These are phyloP conservation scores for Colletotrichum echinochloae DNA, from an alignment of 2,329 filamentous ascomycete genomes.

Conservation along the genomic window DNA sequence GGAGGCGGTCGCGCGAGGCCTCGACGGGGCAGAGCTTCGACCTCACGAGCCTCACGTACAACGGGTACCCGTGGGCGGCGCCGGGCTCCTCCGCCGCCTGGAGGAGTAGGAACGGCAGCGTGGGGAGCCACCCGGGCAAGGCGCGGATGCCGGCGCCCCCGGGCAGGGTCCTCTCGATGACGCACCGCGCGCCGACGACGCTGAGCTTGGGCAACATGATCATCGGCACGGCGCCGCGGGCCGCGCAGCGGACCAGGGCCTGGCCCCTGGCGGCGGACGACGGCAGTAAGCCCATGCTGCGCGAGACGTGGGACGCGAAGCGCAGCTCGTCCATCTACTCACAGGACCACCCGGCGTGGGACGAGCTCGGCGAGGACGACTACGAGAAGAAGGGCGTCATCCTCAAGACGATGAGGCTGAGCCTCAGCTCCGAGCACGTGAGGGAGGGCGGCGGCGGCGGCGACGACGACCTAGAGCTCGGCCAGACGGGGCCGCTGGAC, in stretches of 20 bases:
- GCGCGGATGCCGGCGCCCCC: slow-evolving; percentile 35
- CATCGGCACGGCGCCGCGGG: slow-evolving; percentile 43
- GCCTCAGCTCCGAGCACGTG: slow-evolving; percentile 3
- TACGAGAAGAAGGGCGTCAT: slow-evolving; percentile 31
- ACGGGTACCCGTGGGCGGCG: slow-evolving; percentile 49
- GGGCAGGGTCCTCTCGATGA: slow-evolving; percentile 36
- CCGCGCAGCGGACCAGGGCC: slow-evolving; percentile 43
- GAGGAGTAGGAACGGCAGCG: slow-evolving; percentile 44
- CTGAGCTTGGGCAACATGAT: slow-evolving; percentile 48
- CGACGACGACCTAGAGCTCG: slow-evolving; percentile 47
- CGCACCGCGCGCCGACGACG: slow-evolving; percentile 46
- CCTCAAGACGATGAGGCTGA: slow-evolving; percentile 30
- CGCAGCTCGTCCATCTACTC: slow-evolving; percentile 36
- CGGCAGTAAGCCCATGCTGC: slow-evolving; percentile 26
- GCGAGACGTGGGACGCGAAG: slow-evolving; percentile 24
- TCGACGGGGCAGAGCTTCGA: slow-evolving; percentile 43
- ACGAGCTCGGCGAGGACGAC: slow-evolving; percentile 6
- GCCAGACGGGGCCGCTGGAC: slow-evolving; percentile 47
- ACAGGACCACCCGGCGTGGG: slow-evolving; percentile 13
- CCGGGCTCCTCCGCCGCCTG: slow-evolving; percentile 33
- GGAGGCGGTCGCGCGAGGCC: slow-evolving; percentile 31
- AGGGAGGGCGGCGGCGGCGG: slow-evolving; percentile 43
- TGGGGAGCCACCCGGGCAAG: slow-evolving; percentile 37
- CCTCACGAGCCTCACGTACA: slow-evolving; percentile 48
- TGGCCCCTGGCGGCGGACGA: slow-evolving; percentile 29